Evolutionary conservation across 1,139 yeast species (phyloP).

Genomic region (Suhomyces coccinellae): DNA sequence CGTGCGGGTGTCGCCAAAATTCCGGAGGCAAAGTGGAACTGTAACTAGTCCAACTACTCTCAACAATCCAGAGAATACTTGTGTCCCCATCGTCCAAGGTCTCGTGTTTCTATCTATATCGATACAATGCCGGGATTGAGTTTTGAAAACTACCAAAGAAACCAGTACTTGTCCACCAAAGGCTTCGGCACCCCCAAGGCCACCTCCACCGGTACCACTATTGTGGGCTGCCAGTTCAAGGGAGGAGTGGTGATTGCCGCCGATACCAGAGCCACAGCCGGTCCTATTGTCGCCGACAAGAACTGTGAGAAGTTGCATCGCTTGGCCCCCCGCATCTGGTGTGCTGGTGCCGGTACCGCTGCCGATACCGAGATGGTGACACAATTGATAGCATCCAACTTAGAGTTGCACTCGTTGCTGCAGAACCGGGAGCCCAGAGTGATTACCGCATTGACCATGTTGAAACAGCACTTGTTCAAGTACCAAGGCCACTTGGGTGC

Average conservation of each 20-base stretch:
- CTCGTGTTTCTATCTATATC: background rate
- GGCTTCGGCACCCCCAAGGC: conserved; percentile 83
- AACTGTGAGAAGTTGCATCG: conserved; percentile 95
- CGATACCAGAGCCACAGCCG: conserved; percentile 96
- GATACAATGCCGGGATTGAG: conserved; percentile 78
- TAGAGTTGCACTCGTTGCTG: conserved; percentile 84
- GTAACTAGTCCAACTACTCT: background rate
- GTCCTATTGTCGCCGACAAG: conserved; percentile 94
- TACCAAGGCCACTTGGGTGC: conserved; percentile 98
- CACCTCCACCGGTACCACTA: conserved; percentile 97
- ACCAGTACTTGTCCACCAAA: conserved; percentile 64
- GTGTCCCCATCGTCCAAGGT: background rate
- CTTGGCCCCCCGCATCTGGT: conserved; percentile 93
- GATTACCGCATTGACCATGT: conserved; percentile 86
- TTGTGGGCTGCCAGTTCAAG: conserved; percentile 89
- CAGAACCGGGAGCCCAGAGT: conserved; percentile 89
- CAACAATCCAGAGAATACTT: background rate
- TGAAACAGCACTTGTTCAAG: conserved; percentile 92
- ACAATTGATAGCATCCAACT: conserved; percentile 83
- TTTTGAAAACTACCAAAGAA: conserved; percentile 92
- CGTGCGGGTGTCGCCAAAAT: conserved; percentile 10
- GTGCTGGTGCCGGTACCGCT: conserved; percentile 99
- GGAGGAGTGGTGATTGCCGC: conserved; percentile 98
- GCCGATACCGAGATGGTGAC: conserved; percentile 99
- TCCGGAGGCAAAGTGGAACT: conserved; percentile 17